phyloP scores from a whole-genome alignment of 257 asterid species.

The Solanum virginianum region DNA sequence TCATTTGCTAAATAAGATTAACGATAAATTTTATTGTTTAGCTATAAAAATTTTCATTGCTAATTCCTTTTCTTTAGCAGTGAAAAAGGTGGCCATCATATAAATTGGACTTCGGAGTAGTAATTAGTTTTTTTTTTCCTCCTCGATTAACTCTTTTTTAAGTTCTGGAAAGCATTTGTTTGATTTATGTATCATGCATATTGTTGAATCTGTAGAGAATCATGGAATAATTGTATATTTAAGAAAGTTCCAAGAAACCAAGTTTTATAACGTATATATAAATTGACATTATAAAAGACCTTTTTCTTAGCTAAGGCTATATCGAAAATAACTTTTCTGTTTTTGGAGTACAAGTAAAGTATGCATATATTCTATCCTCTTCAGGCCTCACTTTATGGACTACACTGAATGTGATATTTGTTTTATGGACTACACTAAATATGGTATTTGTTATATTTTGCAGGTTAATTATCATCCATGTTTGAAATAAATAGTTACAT shows the following conservation, averaged over 20 bases:
- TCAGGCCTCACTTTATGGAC: not conserved
- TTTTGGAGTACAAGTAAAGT: rapidly evolving
- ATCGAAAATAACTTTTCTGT: not conserved
- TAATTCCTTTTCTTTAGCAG: not conserved
- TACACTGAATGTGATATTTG: not conserved
- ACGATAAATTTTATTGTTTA: not conserved
- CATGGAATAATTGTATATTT: not conserved
- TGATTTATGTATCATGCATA: not conserved
- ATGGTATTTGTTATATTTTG: not conserved
- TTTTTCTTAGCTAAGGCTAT: not conserved
- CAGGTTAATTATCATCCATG: not conserved
- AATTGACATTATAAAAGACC: not conserved
- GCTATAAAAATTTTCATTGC: not conserved
- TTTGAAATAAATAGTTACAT: not conserved
- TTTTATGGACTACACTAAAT: not conserved
- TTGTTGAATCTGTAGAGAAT: not conserved
- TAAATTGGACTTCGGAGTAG: not conserved
- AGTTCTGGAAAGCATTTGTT: not conserved
- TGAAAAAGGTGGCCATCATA: not conserved
- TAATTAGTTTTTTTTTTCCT: not conserved
- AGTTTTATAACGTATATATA: not conserved
- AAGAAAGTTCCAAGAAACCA: not conserved
- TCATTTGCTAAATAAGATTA: not conserved
- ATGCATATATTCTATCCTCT: no score
- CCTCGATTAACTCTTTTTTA: not conserved